phyloP scores from a whole-genome alignment of 192 early-diverging fungal species.

The Cladochytrium replicatum region DNA sequence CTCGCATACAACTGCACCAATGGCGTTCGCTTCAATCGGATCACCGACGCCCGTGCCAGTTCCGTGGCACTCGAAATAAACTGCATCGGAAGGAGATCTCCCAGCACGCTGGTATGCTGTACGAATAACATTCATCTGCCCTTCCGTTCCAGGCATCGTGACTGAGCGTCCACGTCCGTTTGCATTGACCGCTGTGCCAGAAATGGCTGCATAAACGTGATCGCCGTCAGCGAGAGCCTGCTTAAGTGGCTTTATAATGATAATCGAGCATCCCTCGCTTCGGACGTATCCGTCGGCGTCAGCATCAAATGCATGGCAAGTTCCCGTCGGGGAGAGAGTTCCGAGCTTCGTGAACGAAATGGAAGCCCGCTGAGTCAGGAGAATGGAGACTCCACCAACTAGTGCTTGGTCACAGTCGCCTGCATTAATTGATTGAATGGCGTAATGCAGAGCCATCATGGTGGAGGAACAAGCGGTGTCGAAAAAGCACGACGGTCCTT shows the following conservation, averaged over 20 bases:
- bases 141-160: constrained; percentile 19
- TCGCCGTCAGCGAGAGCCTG: constrained; percentile 20
- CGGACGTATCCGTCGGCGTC: constrained; percentile 30
- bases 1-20: constrained; percentile 10
- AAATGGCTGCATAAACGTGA: constrained; percentile 21
- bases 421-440: constrained; percentile 13
- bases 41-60: constrained; percentile 26
- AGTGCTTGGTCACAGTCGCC: constrained; percentile 27
- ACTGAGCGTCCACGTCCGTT: constrained; percentile 20
- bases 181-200: constrained; percentile 19
- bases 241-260: constrained; percentile 25
- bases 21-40: constrained; percentile 25
- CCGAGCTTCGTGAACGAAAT: constrained; percentile 16
- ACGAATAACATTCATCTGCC: constrained; percentile 10
- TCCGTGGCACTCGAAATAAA: constrained; percentile 21
- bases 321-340: constrained; percentile 21
- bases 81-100: constrained; percentile 16
- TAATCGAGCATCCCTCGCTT: constrained; percentile 18
- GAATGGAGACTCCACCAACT: constrained; percentile 13
- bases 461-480: constrained; percentile 30
- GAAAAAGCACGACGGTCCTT: constrained; percentile 15
- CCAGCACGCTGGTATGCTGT: constrained; percentile 10
- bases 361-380: constrained; percentile 9
- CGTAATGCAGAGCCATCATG: constrained; percentile 17
- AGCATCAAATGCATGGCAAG: constrained; percentile 18